These are phyloP conservation scores for Saccharomycopsis schoenii DNA, from an alignment of 805 yeast species.

Conservation along the genomic window DNA sequence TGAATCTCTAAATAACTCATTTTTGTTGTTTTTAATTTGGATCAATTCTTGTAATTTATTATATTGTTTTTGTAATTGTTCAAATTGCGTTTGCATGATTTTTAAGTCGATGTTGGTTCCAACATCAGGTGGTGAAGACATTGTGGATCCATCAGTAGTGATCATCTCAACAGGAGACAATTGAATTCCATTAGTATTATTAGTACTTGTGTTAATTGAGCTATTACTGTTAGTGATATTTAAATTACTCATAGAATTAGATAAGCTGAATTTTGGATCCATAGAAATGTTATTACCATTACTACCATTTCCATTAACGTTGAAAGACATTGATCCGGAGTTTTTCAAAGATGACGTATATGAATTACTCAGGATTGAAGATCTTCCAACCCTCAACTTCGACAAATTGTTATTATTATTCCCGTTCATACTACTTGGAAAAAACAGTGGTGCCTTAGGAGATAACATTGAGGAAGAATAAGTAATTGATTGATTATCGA, in stretches of 20 bases:
- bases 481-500: not conserved
- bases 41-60: conserved; percentile 2
- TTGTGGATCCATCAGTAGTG: not conserved
- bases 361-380: not conserved
- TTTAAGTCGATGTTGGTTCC: not conserved
- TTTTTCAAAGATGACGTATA: not conserved
- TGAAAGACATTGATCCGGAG: not conserved
- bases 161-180: not conserved
- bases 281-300: not conserved
- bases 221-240: not conserved
- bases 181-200: not conserved
- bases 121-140: not conserved
- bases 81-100: not conserved
- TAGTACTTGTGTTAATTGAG: not conserved
- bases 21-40: not conserved
- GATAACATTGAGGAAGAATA: not conserved
- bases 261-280: not conserved
- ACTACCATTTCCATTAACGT: not conserved
- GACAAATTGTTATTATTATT: not conserved
- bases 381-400: not conserved
- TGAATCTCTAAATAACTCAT: not conserved
- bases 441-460: not conserved
- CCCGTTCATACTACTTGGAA: not conserved
- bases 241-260: not conserved
- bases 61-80: conserved; percentile 1